Conservation (phyloP, 257 asterid genomes). For the Solanum gandarillasii region DNA sequence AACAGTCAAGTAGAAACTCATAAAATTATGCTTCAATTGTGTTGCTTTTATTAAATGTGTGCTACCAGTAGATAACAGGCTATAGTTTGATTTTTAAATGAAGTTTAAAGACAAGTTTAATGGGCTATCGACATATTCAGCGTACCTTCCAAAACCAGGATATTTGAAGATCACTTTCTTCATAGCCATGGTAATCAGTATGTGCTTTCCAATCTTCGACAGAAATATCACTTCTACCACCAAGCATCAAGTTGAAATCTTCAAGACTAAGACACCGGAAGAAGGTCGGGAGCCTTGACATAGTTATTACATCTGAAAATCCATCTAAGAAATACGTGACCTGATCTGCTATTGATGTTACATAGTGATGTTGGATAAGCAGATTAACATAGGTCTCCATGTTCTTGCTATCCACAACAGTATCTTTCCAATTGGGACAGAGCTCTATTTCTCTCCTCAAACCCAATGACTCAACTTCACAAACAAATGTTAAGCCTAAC, state of each 20-base stretch:
- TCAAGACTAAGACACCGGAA: constrained; percentile 42
- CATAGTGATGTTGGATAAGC: constrained; percentile 59
- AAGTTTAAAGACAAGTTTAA: neutral
- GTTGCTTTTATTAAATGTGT: neutral
- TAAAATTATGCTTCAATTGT: neutral
- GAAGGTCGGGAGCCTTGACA: constrained; percentile 27
- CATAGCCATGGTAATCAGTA: constrained; percentile 63
- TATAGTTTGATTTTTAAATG: neutral
- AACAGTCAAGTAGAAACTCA: neutral
- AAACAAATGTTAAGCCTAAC: constrained; percentile 61
- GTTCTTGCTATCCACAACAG: constrained; percentile 52
- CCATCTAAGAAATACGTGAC: constrained; percentile 48
- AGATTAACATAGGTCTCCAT: constrained; percentile 54
- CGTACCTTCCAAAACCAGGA: constrained; percentile 88
- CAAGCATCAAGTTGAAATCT: constrained; percentile 68
- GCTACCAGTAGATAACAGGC: neutral
- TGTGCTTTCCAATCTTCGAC: constrained; percentile 88
- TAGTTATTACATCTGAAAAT: constrained; percentile 41
- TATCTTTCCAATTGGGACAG: constrained; percentile 42
- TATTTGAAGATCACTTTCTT: constrained; percentile 61
- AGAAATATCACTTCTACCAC: constrained; percentile 58
- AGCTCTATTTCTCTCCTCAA: constrained; percentile 58
- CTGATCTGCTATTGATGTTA: constrained; percentile 49
- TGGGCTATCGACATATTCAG: neutral
- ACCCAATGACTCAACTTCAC: constrained; percentile 69